Conservation (phyloP, 352 stramenopile species). For the Globisporangium spiculum region DNA sequence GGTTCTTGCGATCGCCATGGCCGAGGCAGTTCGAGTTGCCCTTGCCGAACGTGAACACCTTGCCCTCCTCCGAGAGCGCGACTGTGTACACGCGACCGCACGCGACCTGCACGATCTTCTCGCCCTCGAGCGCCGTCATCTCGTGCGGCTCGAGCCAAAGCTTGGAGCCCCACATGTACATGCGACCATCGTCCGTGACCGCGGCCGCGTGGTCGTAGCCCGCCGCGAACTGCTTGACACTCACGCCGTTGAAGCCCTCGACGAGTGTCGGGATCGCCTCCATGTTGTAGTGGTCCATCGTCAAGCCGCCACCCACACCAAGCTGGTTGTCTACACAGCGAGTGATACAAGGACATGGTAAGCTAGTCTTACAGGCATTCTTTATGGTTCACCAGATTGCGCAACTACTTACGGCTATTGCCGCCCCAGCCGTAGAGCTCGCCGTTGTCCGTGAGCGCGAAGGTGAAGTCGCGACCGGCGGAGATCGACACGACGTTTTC, state of each 20-base stretch:
- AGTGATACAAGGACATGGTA: not conserved
- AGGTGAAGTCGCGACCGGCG: constrained; percentile 87
- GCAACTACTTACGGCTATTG: constrained; percentile 82
- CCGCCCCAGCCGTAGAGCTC: constrained; percentile 90
- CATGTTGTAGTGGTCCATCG: constrained; percentile 94
- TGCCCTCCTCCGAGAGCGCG: constrained; percentile 66
- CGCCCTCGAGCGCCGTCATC: constrained; percentile 73
- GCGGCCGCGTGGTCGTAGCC: constrained; percentile 91
- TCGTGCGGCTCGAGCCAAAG: constrained; percentile 91
- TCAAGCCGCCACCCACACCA: constrained; percentile 82
- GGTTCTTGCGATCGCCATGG: constrained; percentile 86
- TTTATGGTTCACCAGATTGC: not conserved
- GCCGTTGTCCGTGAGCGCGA: constrained; percentile 81
- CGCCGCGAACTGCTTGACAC: constrained; percentile 87
- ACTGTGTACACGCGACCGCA: constrained; percentile 86
- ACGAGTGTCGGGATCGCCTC: constrained; percentile 89
- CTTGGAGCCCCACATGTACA: constrained; percentile 89
- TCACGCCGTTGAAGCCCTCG: constrained; percentile 62
- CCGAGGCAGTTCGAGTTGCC: constrained; percentile 86
- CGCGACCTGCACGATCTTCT: constrained; percentile 77
- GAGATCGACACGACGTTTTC: constrained; percentile 69
- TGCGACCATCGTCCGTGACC: constrained; percentile 68
- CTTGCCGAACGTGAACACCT: constrained; percentile 88
- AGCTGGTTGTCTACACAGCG: constrained; percentile 76
- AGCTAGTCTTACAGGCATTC: too few relatives aligned